Evolutionary conservation across 441 rosid species (phyloP).

Genomic region (Mallotus repandus): DNA sequence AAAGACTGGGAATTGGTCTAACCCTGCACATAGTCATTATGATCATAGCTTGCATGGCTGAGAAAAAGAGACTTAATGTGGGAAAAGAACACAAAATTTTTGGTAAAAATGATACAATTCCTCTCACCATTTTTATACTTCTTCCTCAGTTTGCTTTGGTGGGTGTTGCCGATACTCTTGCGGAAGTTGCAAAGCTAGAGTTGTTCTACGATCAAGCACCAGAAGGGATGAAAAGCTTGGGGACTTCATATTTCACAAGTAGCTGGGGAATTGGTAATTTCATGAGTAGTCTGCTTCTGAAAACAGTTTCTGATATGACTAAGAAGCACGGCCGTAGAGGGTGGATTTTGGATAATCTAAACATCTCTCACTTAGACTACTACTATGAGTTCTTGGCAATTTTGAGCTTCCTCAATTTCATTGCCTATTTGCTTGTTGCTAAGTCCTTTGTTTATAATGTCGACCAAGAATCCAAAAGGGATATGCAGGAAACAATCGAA

Average conservation of each 20-base stretch:
- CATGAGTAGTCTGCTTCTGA: constrained; percentile 63
- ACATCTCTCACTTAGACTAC: constrained; percentile 70
- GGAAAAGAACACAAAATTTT: constrained; percentile 48
- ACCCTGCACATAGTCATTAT: constrained; percentile 53
- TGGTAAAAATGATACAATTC: constrained; percentile 40
- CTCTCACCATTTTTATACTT: constrained; percentile 54
- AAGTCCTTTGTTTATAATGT: constrained; percentile 65
- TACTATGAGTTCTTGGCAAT: constrained; percentile 62
- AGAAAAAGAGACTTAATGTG: constrained; percentile 51
- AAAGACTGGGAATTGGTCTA: constrained; percentile 66
- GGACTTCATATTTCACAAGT: constrained; percentile 52
- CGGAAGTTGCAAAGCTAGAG: constrained; percentile 70
- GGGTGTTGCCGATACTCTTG: constrained; percentile 72
- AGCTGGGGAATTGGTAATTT: constrained; percentile 60
- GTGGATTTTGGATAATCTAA: constrained; percentile 77
- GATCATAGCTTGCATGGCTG: constrained; percentile 47
- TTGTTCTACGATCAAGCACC: constrained; percentile 91
- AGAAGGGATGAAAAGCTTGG: constrained; percentile 81
- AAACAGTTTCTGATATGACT: constrained; percentile 51
- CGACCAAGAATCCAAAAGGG: constrained; percentile 37
- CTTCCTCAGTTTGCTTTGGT: constrained; percentile 70
- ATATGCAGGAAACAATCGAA: constrained; percentile 14
- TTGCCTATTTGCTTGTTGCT: constrained; percentile 54
- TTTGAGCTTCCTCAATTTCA: constrained; percentile 52
- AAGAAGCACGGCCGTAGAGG: constrained; percentile 41